Evolutionary conservation across 495 filamentous ascomycete genomes (phyloP).

Genomic region (Aspergillus carlsbadensis): DNA sequence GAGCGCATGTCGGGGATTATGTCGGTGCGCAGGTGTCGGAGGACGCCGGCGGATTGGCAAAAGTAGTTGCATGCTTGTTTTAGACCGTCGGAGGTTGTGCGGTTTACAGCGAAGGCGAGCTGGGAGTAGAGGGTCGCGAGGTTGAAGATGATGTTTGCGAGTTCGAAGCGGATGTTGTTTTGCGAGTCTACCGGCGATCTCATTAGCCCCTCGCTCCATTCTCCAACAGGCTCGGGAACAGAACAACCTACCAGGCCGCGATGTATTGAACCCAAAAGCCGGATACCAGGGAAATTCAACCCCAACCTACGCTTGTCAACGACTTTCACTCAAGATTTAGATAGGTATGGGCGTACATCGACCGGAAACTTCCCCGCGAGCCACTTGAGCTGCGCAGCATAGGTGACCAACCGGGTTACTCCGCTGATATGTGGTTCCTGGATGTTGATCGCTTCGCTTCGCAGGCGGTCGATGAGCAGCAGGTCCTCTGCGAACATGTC

Average conservation of each 20-base stretch:
- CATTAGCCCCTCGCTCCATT: neutral
- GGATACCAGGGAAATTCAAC: constrained; percentile 96
- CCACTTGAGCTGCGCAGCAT: constrained; percentile 93
- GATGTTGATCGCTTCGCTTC: constrained; percentile 79
- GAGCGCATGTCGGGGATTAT: constrained; percentile 84
- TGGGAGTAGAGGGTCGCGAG: constrained; percentile 91
- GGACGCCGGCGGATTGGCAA: constrained; percentile 81
- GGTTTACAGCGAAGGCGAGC: constrained; percentile 77
- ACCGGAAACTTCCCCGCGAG: constrained; percentile 94
- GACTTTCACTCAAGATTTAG: neutral
- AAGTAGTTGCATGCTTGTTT: constrained; percentile 91
- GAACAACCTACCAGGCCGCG: constrained; percentile 55
- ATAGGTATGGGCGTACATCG: constrained; percentile 61
- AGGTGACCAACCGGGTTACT: constrained; percentile 78
- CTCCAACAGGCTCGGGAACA: neutral
- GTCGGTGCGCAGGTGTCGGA: constrained; percentile 72
- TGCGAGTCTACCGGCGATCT: constrained; percentile 55
- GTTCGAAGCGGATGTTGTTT: constrained; percentile 93
- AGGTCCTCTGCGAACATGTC: constrained; percentile 95
- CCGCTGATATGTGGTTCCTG: constrained; percentile 89
- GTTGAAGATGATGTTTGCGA: constrained; percentile 91
- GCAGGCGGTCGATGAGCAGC: constrained; percentile 77
- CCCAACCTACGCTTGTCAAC: constrained; percentile 62
- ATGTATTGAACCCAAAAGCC: constrained; percentile 84
- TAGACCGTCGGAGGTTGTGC: constrained; percentile 77